Evolutionary conservation across 768 basidiomycete species (phyloP).

Genomic region (Boletus coccyginus): DNA sequence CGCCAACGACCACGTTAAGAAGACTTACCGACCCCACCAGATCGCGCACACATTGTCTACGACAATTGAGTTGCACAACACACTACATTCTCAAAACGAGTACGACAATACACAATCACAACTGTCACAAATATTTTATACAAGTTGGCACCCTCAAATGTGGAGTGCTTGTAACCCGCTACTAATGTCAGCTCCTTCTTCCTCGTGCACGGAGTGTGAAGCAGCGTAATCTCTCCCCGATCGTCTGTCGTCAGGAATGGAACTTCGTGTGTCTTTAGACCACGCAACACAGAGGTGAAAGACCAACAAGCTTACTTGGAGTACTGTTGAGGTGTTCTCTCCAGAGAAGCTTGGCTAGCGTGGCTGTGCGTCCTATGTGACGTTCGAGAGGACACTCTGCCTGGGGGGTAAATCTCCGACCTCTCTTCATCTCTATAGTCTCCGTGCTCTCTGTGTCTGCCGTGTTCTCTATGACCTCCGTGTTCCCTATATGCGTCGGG

Average conservation of each 20-base stretch:
- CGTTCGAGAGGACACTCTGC: constrained; percentile 24
- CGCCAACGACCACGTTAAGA: constrained; percentile 8
- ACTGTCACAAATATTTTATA: constrained; percentile 5
- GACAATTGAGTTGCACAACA: not conserved
- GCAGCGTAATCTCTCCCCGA: constrained; percentile 22
- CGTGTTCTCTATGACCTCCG: constrained; percentile 8
- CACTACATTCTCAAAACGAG: constrained; percentile 2
- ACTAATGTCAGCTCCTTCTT: constrained; percentile 25
- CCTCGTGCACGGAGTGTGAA: constrained; percentile 16
- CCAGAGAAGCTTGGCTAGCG: constrained; percentile 15
- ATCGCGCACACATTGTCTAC: not conserved
- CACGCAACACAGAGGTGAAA: not conserved
- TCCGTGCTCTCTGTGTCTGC: constrained; percentile 17
- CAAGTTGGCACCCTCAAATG: constrained; percentile 12
- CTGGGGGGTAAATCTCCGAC: constrained; percentile 15
- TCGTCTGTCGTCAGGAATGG: constrained; percentile 25
- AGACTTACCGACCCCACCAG: not conserved
- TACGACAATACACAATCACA: constrained; percentile 5
- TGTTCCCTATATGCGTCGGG: constrained; percentile 2
- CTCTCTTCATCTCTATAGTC: constrained; percentile 11
- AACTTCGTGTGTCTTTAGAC: constrained; percentile 16
- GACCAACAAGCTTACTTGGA: constrained; percentile 15
- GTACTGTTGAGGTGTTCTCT: constrained; percentile 14
- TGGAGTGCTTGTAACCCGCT: constrained; percentile 21
- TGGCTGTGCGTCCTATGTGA: constrained; percentile 27